Base-by-base conservation (phyloP, 1,284 basidiomycete genomes). In the Trichosporon sp. region DNA sequence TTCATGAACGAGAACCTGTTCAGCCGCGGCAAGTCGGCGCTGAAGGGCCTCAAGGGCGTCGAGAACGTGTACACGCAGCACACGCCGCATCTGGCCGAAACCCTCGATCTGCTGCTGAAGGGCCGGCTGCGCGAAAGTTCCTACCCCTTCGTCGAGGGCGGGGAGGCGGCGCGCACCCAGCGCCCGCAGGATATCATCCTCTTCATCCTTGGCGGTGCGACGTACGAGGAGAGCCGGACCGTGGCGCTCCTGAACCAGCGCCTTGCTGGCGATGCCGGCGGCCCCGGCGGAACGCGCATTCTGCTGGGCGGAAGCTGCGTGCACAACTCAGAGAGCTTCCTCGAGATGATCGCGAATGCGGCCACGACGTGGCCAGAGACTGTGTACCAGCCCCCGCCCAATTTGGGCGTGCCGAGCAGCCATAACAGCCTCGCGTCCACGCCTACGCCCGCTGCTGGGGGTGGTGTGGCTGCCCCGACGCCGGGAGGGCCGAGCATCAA, bases 31-130 rank as follows among this genome's bases (percentile, higher is more conserved):
- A 92, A 94, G 73, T 94, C 92, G 43, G 97, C 96, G 0, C 84
- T 99, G 73, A 98, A 98, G 81, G 97, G 97, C 1, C 86, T 99
- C 69, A 98, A 98, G 91, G 97, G 97, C 6, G 97, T 99, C 5
- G 97, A 99, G 83, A 99, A 99, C 79, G 96, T 99, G 7, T 99
- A 98, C 81, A 99, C 96, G 69, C 97, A 99, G 79, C 97, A 99
- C 79, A 91, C 91, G 14, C 97, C 97, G 8, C 95, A 97, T 82
- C 86, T 99, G 2, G 90, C 92, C 0, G 90, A 98, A 79, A 99
- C 96, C 4, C 85, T 99, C 21, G 97, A 99, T 79, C 88, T 92
- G 69, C 85, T 99, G 1, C 88, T 97, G 78, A 94, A 90, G 78
- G 96, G 95, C 12, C 87, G 92, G 65, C 82, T 99, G 74, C 90